Percentiles rank a stretch among this genome's conserved stretches.
phyloP scores from a whole-genome alignment of 2,329 filamentous ascomycete species.

The Penicillium sp. region DNA sequence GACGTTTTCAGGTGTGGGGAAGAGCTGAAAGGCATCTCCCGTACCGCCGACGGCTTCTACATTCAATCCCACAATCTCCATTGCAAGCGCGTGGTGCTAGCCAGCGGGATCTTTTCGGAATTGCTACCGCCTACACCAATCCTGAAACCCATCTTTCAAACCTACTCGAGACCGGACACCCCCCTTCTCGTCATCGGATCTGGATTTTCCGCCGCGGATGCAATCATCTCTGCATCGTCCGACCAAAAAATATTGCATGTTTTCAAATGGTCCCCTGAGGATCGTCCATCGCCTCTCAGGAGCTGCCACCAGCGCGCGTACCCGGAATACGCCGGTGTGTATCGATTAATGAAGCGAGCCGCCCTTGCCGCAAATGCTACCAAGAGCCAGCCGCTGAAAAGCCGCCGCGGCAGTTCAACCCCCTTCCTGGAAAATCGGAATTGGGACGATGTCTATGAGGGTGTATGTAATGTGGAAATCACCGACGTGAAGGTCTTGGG shows the following conservation, averaged over 20 bases:
- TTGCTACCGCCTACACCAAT: constrained; percentile 52
- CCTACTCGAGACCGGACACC: constrained; percentile 24
- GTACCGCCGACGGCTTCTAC: constrained; percentile 48
- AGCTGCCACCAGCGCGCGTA: constrained; percentile 61
- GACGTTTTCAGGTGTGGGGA: constrained; percentile 47
- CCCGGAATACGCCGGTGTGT: constrained; percentile 60
- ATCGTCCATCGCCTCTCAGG: constrained; percentile 55
- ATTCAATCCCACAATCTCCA: constrained; percentile 52
- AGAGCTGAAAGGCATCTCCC: constrained; percentile 44
- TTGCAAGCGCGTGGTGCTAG: constrained; percentile 58
- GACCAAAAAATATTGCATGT: constrained; percentile 54
- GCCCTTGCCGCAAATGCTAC: constrained; percentile 24
- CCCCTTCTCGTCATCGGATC: constrained; percentile 59
- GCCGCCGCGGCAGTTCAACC: constrained; percentile 40
- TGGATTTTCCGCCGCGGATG: constrained; percentile 61
- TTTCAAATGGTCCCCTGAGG: constrained; percentile 59
- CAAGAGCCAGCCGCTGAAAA: constrained; percentile 25
- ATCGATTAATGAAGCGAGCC: constrained; percentile 59
- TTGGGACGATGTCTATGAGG: constrained; percentile 55
- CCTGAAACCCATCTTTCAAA: constrained; percentile 46
- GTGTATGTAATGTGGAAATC: constrained; percentile 54
- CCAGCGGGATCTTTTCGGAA: constrained; percentile 59
- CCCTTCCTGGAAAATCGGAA: constrained; percentile 49
- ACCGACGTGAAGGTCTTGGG: constrained; percentile 35
- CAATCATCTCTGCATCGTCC: constrained; percentile 52